Evolutionary conservation across 2,329 filamentous ascomycete species (phyloP).

Genomic region (Fusarium citri): DNA sequence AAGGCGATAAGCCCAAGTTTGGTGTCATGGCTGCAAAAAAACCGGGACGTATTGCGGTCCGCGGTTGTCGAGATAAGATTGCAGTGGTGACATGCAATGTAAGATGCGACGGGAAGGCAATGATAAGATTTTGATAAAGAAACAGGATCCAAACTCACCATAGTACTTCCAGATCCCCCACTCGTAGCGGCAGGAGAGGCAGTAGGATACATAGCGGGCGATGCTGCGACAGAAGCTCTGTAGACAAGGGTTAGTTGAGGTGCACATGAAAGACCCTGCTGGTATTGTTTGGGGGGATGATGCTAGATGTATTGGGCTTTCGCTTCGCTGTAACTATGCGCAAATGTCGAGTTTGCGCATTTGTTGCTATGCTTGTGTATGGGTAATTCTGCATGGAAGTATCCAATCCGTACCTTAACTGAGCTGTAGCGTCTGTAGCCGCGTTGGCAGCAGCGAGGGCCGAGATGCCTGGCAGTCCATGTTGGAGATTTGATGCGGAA

Average conservation of each 20-base stretch:
- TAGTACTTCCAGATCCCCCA: constrained; percentile 53
- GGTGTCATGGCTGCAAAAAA: constrained; percentile 7
- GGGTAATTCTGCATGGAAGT: background rate
- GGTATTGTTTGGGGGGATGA: background rate
- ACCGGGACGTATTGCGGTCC: constrained; percentile 14
- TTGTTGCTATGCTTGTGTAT: background rate
- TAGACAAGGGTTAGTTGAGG: constrained; percentile 32
- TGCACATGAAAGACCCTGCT: constrained; percentile 2
- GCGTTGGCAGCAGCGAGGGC: constrained; percentile 57
- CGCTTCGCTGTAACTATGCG: background rate
- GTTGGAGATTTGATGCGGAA: constrained; percentile 56
- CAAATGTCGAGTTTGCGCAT: constrained; percentile 1
- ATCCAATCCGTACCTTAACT: constrained; percentile 59
- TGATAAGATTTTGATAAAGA: constrained; percentile 28
- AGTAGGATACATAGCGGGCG: constrained; percentile 45
- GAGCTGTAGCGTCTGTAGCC: constrained; percentile 55
- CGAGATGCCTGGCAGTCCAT: constrained; percentile 59
- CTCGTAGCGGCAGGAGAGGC: constrained; percentile 56
- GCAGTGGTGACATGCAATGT: constrained; percentile 16
- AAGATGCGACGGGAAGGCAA: constrained; percentile 7
- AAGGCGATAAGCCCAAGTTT: constrained; percentile 37
- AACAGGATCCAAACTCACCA: constrained; percentile 51
- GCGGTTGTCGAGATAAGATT: constrained; percentile 22
- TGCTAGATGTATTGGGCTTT: background rate
- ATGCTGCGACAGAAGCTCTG: constrained; percentile 39